phyloP scores from a whole-genome alignment of 139 green algal genomes.

The Parachlorella kessleri region DNA sequence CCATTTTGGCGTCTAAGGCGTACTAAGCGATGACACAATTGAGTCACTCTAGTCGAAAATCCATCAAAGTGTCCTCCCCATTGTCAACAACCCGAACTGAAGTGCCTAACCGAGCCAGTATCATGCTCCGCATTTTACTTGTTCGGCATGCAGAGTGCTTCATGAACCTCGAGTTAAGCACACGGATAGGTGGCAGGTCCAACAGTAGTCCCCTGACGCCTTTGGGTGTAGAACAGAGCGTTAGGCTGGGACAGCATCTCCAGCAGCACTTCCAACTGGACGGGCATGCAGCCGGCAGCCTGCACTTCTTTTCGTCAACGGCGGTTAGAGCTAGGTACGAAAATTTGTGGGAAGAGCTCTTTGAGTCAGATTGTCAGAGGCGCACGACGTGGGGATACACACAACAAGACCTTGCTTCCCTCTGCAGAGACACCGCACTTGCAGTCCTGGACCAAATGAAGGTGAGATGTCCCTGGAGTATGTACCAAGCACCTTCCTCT shows the following conservation, averaged over 20 bases:
- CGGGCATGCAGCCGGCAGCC: not conserved
- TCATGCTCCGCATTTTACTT: constrained; percentile 17
- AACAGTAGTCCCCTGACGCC: constrained; percentile 30
- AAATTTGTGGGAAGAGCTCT: too few relatives aligned
- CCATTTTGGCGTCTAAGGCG: too few relatives aligned
- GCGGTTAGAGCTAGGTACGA: constrained; percentile 36
- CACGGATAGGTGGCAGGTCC: constrained; percentile 32
- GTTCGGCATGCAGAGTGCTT: constrained; percentile 28
- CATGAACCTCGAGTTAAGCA: constrained; percentile 37
- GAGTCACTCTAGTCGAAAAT: too few relatives aligned
- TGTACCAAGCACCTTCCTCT: too few relatives aligned
- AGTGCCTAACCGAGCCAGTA: too few relatives aligned
- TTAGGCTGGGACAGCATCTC: constrained; percentile 20
- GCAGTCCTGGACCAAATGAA: constrained; percentile 10
- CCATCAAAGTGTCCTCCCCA: too few relatives aligned
- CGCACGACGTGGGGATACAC: too few relatives aligned
- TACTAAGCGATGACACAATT: too few relatives aligned
- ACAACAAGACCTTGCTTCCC: too few relatives aligned
- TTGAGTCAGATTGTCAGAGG: too few relatives aligned
- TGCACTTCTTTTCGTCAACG: constrained; percentile 31
- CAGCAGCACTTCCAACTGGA: not conserved
- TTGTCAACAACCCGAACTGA: too few relatives aligned
- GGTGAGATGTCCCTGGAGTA: too few relatives aligned
- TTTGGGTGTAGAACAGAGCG: constrained; percentile 20
- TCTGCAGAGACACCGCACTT: constrained; percentile 29